Evolutionary conservation across 2,329 filamentous ascomycete species (phyloP).

Genomic region (Calonectria leucothoes): DNA sequence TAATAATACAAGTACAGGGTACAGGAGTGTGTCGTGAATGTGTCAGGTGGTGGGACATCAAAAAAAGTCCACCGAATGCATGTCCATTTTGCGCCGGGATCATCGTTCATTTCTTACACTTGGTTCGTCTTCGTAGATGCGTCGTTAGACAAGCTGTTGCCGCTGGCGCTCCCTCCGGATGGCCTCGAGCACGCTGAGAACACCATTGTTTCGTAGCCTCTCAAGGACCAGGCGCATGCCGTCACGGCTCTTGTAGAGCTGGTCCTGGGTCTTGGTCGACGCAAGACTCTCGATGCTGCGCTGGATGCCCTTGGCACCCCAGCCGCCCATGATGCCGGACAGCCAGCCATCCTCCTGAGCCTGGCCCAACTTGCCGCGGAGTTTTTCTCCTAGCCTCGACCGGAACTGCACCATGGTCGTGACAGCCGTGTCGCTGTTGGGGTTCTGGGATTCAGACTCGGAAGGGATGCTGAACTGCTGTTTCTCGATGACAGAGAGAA

Average conservation of each 20-base stretch:
- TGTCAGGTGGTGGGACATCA: constrained; percentile 18
- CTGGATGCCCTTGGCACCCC: constrained; percentile 79
- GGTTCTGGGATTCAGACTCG: constrained; percentile 37
- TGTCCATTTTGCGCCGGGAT: constrained; percentile 31
- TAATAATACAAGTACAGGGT: constrained; percentile 48
- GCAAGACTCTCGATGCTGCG: constrained; percentile 84
- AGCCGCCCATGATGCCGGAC: constrained; percentile 64
- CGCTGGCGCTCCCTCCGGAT: constrained; percentile 58
- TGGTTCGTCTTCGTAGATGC: constrained; percentile 26
- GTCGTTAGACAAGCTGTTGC: constrained; percentile 39
- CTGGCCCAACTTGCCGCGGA: constrained; percentile 66
- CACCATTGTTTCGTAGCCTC: constrained; percentile 69
- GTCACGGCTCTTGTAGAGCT: constrained; percentile 83
- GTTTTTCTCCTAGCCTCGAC: constrained; percentile 77
- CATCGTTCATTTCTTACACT: constrained; percentile 41
- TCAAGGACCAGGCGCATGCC: constrained; percentile 87
- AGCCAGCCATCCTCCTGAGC: constrained; percentile 62
- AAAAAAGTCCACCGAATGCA: constrained; percentile 16
- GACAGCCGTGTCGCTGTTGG: constrained; percentile 69
- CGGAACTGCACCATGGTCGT: constrained; percentile 80
- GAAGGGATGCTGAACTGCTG: constrained; percentile 71
- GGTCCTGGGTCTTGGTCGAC: constrained; percentile 80
- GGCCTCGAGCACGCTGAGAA: constrained; percentile 69
- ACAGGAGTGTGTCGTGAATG: constrained; percentile 28
- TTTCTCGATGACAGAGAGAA: constrained; percentile 81